phyloP scores from a whole-genome alignment of 2,329 filamentous ascomycete genomes.

The Colletotrichum liaoningense region DNA sequence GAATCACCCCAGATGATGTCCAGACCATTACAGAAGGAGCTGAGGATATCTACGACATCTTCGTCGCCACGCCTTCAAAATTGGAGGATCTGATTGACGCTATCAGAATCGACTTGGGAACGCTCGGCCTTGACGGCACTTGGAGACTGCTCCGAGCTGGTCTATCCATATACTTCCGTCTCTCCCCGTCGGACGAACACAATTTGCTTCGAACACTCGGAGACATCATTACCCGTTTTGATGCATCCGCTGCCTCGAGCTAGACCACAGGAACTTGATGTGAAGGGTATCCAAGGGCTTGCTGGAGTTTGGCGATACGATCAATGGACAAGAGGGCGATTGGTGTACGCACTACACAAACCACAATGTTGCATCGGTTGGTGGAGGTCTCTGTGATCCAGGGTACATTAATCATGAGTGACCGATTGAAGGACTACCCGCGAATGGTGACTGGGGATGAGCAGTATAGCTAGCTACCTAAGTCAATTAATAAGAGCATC shows the following conservation, averaged over 20 bases:
- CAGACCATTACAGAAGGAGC: not conserved
- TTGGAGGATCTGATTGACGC: not conserved
- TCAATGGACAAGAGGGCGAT: not conserved
- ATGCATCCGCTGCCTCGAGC: not conserved
- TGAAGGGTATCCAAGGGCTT: not conserved
- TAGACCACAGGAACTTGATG: not conserved
- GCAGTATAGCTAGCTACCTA: slow-evolving; percentile 29
- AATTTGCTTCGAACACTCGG: not conserved
- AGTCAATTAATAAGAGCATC: not conserved
- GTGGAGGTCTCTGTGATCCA: not conserved
- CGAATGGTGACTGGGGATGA: not conserved
- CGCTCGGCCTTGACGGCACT: not conserved
- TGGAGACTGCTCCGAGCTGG: not conserved
- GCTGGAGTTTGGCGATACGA: not conserved
- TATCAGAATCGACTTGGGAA: not conserved
- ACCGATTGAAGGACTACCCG: not conserved
- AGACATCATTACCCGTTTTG: not conserved
- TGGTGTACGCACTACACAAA: not conserved
- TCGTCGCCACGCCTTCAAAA: not conserved
- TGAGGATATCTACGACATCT: not conserved
- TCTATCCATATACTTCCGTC: not conserved
- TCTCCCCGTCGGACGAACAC: not conserved
- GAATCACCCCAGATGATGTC: not conserved
- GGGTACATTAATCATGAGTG: not conserved
- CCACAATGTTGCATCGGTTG: not conserved